Evolutionary conservation across 179 eudicot species (phyloP).

Genomic region (Pouteria campechiana): DNA sequence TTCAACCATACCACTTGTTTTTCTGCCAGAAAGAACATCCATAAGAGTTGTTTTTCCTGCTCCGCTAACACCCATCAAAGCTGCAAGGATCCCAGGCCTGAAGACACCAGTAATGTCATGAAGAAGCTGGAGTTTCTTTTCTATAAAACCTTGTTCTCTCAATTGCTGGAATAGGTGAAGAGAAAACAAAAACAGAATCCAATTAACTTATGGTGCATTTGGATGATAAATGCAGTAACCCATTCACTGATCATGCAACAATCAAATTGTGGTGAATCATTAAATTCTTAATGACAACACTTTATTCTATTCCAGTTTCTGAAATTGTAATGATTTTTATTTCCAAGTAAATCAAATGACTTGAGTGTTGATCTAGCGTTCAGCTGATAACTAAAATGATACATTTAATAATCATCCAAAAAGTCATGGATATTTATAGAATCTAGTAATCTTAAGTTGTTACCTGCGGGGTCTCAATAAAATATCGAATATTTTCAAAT

Average conservation of each 20-base stretch:
- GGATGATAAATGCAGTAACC: too few species aligned
- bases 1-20: constrained; percentile 58
- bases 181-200: not conserved
- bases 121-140: constrained; percentile 50
- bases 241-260: too few species aligned
- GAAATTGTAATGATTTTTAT: too few species aligned
- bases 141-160: constrained; percentile 43
- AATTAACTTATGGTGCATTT: too few species aligned
- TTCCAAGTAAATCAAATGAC: too few species aligned
- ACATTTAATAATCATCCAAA: not conserved
- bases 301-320: too few species aligned
- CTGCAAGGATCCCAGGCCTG: constrained; percentile 66
- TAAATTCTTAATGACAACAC: too few species aligned
- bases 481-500: constrained; percentile 64
- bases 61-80: constrained; percentile 74
- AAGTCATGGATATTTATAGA: not conserved
- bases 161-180: constrained; percentile 39
- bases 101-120: constrained; percentile 47
- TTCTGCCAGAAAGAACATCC: constrained; percentile 76
- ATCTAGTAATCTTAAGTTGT: not conserved
- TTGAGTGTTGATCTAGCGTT: too few species aligned
- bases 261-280: too few species aligned
- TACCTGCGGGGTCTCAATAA: constrained; percentile 62
- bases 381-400: not conserved
- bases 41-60: constrained; percentile 82